Conservation (phyloP, 768 basidiomycete genomes). For the Podaxis mareebaensis region DNA sequence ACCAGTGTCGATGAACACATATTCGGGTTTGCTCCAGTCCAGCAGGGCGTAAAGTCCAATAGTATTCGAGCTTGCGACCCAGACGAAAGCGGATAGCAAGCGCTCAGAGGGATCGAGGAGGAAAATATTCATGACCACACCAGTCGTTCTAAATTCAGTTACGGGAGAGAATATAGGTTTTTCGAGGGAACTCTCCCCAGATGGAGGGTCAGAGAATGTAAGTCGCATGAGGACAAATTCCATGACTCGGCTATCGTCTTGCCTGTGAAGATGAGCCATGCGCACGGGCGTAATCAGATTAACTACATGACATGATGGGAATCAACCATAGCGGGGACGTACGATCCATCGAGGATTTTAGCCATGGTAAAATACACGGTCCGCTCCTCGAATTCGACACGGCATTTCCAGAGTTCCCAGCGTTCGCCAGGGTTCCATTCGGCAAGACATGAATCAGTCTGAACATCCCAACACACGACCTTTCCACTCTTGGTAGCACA, state of each 20-base stretch:
- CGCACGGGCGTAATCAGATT: too few relatives aligned
- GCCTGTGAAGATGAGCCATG: slow-evolving; percentile 31
- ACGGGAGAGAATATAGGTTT: slow-evolving; percentile 58
- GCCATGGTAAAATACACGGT: slow-evolving; percentile 80
- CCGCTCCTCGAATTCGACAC: slow-evolving; percentile 72
- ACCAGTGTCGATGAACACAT: slow-evolving; percentile 73
- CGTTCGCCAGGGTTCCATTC: slow-evolving; percentile 65
- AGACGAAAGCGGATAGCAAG: slow-evolving; percentile 70
- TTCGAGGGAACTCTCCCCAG: slow-evolving; percentile 35
- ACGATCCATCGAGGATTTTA: slow-evolving; percentile 53
- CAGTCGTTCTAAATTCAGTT: slow-evolving; percentile 63
- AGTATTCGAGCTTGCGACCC: slow-evolving; percentile 54
- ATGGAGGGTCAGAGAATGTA: slow-evolving; percentile 52
- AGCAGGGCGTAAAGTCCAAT: slow-evolving; percentile 63
- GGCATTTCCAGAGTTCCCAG: slow-evolving; percentile 80
- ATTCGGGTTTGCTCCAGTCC: slow-evolving; percentile 67
- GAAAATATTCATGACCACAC: slow-evolving; percentile 78
- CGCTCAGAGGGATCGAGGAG: slow-evolving; percentile 64
- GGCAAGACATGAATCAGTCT: slow-evolving; percentile 57
- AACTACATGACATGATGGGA: slow-evolving; percentile 3
- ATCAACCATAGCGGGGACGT: slow-evolving; percentile 25
- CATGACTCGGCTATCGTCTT: slow-evolving; percentile 65
- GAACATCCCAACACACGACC: slow-evolving; percentile 78
- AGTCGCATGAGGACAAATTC: slow-evolving; percentile 73
- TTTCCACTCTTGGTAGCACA: slow-evolving; percentile 77